phyloP scores from a whole-genome alignment of 208 protist species.

The Leishmania martiniquensis region DNA sequence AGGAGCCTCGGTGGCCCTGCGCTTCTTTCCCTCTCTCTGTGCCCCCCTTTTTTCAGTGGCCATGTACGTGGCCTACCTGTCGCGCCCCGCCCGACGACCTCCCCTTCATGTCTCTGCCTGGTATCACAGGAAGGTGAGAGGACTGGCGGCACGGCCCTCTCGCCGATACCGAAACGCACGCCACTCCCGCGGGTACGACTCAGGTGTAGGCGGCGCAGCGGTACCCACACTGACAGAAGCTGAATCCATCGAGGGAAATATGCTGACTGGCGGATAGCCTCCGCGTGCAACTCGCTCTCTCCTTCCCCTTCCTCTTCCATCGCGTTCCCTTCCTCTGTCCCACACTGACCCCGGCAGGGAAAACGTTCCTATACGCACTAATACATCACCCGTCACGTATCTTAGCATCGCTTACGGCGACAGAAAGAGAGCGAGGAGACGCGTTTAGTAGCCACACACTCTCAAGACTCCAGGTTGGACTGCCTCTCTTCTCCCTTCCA shows the following conservation, averaged over 20 bases:
- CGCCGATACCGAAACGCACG: not conserved
- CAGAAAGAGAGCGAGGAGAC: not conserved
- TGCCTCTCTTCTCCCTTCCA: not conserved
- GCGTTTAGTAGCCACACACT: not conserved
- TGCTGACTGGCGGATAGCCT: not conserved
- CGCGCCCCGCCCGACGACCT: too few species aligned
- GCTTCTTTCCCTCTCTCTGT: not conserved
- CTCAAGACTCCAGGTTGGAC: not conserved
- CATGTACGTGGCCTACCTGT: too few species aligned
- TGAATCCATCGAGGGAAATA: not conserved
- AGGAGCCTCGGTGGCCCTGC: not conserved
- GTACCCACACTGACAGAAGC: not conserved
- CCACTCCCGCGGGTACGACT: not conserved
- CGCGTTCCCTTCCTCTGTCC: not conserved
- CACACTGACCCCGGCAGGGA: not conserved
- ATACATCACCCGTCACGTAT: not conserved
- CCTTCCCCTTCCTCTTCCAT: too few species aligned
- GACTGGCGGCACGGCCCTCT: not conserved
- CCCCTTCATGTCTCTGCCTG: not conserved
- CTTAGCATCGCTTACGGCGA: not conserved
- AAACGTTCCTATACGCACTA: not conserved
- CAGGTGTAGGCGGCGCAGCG: not conserved
- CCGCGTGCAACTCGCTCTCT: not conserved
- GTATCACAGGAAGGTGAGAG: not conserved
- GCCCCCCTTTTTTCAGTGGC: too few species aligned